These are phyloP conservation scores for Chrysosporium queenslandicum DNA, from an alignment of 2,329 filamentous ascomycete genomes.

Conservation along the genomic window DNA sequence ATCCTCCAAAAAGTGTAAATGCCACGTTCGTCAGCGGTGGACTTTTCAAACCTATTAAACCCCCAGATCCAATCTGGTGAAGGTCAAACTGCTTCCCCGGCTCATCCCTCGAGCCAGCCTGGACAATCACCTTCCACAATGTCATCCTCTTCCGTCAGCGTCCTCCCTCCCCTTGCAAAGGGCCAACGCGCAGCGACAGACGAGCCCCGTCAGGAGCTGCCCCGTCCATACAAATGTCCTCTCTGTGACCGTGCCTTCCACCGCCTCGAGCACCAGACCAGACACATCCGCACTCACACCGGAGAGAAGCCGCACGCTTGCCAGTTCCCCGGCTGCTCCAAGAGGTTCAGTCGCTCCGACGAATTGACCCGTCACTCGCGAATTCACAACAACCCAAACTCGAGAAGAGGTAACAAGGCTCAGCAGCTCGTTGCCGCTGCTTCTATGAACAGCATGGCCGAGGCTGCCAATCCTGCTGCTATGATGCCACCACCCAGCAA, in stretches of 20 bases:
- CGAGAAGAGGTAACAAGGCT: constrained; percentile 74
- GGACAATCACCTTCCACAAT: too few relatives aligned
- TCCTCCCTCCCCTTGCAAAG: constrained; percentile 36
- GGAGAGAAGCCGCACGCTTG: constrained; percentile 97
- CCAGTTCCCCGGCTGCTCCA: constrained; percentile 89
- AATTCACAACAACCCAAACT: constrained; percentile 99
- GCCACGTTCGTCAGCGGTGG: constrained; percentile 52
- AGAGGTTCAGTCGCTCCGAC: constrained; percentile 92
- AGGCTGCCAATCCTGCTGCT: constrained; percentile 41
- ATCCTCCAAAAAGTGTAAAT: constrained; percentile 45
- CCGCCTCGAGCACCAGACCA: constrained; percentile 84
- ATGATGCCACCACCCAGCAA: constrained; percentile 74
- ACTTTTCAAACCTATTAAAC: constrained; percentile 67
- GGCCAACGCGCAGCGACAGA: constrained; percentile 35
- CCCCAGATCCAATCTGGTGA: constrained; percentile 38
- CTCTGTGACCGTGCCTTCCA: constrained; percentile 98
- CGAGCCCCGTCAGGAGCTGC: constrained; percentile 60
- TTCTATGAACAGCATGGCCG: constrained; percentile 4
- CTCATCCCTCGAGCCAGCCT: constrained; percentile 13
- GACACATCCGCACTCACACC: constrained; percentile 92
- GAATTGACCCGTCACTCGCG: constrained; percentile 93
- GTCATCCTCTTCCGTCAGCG: constrained; percentile 22
- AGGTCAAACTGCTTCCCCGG: constrained; percentile 12
- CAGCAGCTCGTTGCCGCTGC: constrained; percentile 49
- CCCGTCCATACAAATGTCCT: constrained; percentile 95